A percentile compares a stretch with the other conserved stretches of the same genome.
Conservation (phyloP, 2,329 filamentous ascomycete species). For the Sporothrix brunneoviolacea region DNA sequence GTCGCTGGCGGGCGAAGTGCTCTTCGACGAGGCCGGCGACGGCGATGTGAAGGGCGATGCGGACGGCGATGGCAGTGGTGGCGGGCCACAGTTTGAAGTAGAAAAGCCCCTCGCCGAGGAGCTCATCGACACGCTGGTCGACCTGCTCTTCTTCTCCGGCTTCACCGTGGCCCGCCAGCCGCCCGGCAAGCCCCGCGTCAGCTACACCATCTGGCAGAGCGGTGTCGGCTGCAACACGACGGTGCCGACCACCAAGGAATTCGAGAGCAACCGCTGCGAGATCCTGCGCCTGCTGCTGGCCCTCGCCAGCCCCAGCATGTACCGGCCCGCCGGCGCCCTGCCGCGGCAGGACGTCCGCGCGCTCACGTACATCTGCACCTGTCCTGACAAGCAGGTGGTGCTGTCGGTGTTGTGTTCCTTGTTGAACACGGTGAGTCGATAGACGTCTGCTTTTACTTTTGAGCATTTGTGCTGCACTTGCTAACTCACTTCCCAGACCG, state of each 20-base stretch:
- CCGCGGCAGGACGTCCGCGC: constrained; percentile 77
- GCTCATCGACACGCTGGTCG: constrained; percentile 80
- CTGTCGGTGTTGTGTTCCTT: constrained; percentile 86
- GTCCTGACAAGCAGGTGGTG: constrained; percentile 83
- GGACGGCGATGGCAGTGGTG: not conserved
- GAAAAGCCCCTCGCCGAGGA: constrained; percentile 86
- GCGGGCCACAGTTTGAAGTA: constrained; percentile 54
- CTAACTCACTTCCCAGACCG: constrained; percentile 48
- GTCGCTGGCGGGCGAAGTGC: constrained; percentile 63
- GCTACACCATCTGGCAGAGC: constrained; percentile 95
- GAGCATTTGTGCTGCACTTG: not conserved
- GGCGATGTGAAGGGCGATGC: constrained; percentile 13
- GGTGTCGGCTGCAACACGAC: constrained; percentile 92
- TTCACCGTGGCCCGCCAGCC: constrained; percentile 74
- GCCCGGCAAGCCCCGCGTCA: constrained; percentile 68
- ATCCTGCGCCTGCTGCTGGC: constrained; percentile 80
- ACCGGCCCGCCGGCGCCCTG: constrained; percentile 71
- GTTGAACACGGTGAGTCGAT: constrained; percentile 71
- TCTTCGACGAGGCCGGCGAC: constrained; percentile 70
- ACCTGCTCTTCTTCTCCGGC: constrained; percentile 85
- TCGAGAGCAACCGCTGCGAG: constrained; percentile 88
- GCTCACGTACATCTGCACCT: constrained; percentile 83
- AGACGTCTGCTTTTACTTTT: too few species aligned
- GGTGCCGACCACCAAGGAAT: constrained; percentile 81
- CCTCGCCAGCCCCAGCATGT: constrained; percentile 86